Conservation (phyloP, 2,329 filamentous ascomycete genomes). For the Nothopassalora personata region DNA sequence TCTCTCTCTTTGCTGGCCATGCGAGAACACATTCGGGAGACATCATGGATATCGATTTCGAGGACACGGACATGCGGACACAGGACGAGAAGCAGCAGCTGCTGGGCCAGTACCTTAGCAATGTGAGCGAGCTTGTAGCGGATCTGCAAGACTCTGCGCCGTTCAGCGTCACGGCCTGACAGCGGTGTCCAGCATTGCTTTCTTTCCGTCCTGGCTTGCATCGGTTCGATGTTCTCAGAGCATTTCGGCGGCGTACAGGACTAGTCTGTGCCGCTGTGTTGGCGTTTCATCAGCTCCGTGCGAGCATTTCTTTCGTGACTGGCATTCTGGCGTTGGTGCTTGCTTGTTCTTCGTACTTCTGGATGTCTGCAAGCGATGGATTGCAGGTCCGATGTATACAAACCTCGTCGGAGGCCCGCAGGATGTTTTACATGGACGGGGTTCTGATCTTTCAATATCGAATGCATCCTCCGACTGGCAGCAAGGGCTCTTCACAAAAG, state of each 20-base stretch:
- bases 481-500: too few relatives aligned
- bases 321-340: background rate
- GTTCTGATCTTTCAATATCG: too few relatives aligned
- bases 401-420: background rate
- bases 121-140: constrained; percentile 77
- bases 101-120: constrained; percentile 70
- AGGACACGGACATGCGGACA: constrained; percentile 48
- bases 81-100: constrained; percentile 79
- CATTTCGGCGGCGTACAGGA: background rate
- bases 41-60: constrained; percentile 33
- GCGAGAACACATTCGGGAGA: constrained; percentile 31
- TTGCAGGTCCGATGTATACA: background rate
- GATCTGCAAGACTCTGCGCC: constrained; percentile 72
- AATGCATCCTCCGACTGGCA: too few relatives aligned
- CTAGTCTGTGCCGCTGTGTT: background rate
- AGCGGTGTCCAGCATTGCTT: background rate
- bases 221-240: background rate
- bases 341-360: background rate
- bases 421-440: background rate
- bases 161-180: constrained; percentile 40
- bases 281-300: background rate
- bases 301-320: background rate
- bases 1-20: constrained; percentile 19
- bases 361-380: background rate
- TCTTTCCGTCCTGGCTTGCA: background rate